phyloP scores from a whole-genome alignment of 371 early-diverging fungal species.

The Lichtheimia corymbifera region DNA sequence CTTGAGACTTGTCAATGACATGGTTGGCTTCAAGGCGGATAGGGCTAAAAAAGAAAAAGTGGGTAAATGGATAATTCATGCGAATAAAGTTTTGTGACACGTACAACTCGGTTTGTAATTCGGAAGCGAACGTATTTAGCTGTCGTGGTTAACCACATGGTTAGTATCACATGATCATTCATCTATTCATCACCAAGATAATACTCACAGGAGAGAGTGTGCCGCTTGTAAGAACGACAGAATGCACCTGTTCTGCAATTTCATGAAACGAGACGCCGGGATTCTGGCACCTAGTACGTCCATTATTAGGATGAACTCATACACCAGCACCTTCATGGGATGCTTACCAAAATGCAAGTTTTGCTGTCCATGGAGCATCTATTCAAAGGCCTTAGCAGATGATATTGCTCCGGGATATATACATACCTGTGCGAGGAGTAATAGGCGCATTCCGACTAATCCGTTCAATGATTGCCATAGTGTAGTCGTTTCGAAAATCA shows the following conservation, averaged over 20 bases:
- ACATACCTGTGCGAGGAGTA: not conserved
- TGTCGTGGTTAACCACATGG: not conserved
- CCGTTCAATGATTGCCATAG: conserved; percentile 40
- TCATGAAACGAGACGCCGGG: conserved; percentile 64
- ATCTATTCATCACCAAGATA: no score
- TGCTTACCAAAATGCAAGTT: conserved; percentile 37
- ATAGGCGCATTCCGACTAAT: conserved; percentile 11
- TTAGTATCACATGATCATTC: no score
- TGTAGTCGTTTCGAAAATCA: conserved; percentile 42
- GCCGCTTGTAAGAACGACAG: conserved; percentile 85
- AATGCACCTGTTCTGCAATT: conserved; percentile 47
- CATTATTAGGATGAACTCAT: not conserved
- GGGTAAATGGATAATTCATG: not conserved
- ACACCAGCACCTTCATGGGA: not conserved
- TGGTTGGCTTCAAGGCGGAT: conserved; percentile 57
- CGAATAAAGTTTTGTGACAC: not conserved
- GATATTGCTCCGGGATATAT: not conserved
- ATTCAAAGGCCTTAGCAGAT: not conserved
- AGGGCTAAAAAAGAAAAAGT: conserved; percentile 13
- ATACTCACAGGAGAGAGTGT: conserved; percentile 76
- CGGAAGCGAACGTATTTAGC: conserved; percentile 72
- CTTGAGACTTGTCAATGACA: conserved; percentile 58
- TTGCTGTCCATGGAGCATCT: conserved; percentile 13
- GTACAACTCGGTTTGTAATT: conserved; percentile 60
- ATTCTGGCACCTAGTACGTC: conserved; percentile 56